Percentiles rank a stretch among this genome's conserved stretches.
Evolutionary conservation across 108 stramenopile genomes (phyloP).

Genomic region (Schizochytrium sp.): DNA sequence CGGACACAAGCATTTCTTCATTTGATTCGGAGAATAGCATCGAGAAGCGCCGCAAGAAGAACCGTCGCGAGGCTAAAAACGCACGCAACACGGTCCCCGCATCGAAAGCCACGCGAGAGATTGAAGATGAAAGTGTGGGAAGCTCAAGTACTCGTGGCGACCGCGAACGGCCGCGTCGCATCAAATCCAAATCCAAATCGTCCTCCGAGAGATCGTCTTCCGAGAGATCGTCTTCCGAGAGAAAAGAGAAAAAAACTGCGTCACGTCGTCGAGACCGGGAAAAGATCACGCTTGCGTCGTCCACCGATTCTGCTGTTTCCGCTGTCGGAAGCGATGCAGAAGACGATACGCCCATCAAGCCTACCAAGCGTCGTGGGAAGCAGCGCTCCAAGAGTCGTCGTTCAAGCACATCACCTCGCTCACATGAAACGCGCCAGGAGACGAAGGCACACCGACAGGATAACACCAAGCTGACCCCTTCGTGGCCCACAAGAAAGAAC

Average conservation of each 20-base stretch:
- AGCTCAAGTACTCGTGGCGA: not conserved
- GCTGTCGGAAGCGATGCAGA: not conserved
- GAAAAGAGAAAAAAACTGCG: too few species aligned
- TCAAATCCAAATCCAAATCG: not conserved
- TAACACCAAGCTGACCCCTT: too few species aligned
- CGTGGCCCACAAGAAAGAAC: too few species aligned
- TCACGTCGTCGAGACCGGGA: not conserved
- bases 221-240: not conserved
- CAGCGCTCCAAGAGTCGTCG: not conserved
- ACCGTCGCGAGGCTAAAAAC: too few species aligned
- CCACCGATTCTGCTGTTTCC: not conserved
- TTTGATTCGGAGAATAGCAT: too few species aligned
- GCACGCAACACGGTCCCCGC: too few species aligned
- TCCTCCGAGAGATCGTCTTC: not conserved
- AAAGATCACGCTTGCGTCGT: not conserved
- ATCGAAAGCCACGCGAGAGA: too few species aligned
- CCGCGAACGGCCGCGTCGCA: not conserved
- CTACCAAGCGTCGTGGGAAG: not conserved
- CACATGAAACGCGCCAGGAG: too few species aligned
- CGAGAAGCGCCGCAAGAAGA: too few species aligned
- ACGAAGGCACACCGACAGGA: too few species aligned
- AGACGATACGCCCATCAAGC: not conserved
- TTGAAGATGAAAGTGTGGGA: not conserved
- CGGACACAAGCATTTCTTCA: too few species aligned
- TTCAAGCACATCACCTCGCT: not conserved